Evolutionary conservation across 2,329 filamentous ascomycete species (phyloP).

Genomic region (Byssoonygena ceratinophila): DNA sequence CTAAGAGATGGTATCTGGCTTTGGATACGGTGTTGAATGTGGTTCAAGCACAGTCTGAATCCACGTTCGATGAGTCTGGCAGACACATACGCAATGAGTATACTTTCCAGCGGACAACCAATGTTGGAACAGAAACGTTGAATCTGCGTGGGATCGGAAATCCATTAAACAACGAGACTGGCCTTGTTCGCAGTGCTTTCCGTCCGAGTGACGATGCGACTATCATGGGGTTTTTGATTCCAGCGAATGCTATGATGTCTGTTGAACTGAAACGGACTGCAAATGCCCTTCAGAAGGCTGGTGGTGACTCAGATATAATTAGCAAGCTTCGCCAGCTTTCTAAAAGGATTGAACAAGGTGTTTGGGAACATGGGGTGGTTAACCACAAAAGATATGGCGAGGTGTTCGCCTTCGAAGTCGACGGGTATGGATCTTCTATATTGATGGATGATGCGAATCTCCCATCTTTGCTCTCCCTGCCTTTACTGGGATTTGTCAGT

Average conservation of each 20-base stretch:
- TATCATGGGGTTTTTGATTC: slow-evolving; percentile 88
- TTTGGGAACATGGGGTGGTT: slow-evolving; percentile 73
- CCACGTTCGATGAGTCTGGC: slow-evolving; percentile 67
- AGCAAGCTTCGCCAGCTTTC: slow-evolving; percentile 46
- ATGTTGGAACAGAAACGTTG: slow-evolving; percentile 79
- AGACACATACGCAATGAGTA: slow-evolving; percentile 64
- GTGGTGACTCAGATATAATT: slow-evolving; percentile 44
- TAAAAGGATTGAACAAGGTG: slow-evolving; percentile 58
- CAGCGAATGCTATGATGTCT: slow-evolving; percentile 91
- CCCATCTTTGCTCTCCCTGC: slow-evolving; percentile 51
- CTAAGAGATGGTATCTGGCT: slow-evolving; percentile 64
- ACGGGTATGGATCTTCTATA: slow-evolving; percentile 52
- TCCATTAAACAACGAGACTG: slow-evolving; percentile 72
- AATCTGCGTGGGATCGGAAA: slow-evolving; percentile 78
- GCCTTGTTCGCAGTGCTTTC: slow-evolving; percentile 82
- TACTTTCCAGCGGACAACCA: slow-evolving; percentile 73
- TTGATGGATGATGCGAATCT: slow-evolving; percentile 59
- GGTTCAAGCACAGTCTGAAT: slow-evolving; percentile 64
- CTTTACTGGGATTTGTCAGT: slow-evolving; percentile 49
- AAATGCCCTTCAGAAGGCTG: slow-evolving; percentile 51
- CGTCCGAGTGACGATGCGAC: slow-evolving; percentile 91
- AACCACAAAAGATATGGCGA: slow-evolving; percentile 42
- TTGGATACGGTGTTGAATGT: slow-evolving; percentile 63
- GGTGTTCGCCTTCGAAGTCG: slow-evolving; percentile 56
- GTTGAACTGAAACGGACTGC: slow-evolving; percentile 72